Conservation (phyloP, 202 grass and related monocot species). For the Eragrostis tef region DNA sequence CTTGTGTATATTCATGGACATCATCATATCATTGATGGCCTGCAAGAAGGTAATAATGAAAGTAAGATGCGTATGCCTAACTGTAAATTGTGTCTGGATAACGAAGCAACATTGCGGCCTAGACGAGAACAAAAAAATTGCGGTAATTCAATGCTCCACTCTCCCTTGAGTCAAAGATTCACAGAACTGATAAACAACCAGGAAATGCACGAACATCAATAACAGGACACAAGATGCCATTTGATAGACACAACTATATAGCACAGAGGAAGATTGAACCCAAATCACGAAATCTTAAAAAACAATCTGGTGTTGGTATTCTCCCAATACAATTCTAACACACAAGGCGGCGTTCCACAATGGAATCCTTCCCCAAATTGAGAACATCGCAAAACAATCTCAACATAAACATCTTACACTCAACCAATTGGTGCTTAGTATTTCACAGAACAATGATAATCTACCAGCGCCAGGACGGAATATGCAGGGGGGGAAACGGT, state of each 20-base stretch:
- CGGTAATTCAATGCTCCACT: not conserved
- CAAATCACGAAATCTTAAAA: not conserved
- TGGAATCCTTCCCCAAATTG: not conserved
- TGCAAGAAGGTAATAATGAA: slow-evolving; percentile 49
- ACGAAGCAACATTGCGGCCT: not conserved
- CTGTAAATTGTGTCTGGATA: slow-evolving; percentile 4
- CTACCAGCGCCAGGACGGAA: not conserved
- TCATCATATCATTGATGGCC: slow-evolving; percentile 82
- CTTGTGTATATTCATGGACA: slow-evolving; percentile 70
- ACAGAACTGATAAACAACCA: not conserved
- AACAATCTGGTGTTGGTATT: not conserved
- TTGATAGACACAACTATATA: not conserved
- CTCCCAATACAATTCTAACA: not conserved
- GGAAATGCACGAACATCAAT: not conserved
- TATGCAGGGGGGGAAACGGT: not conserved
- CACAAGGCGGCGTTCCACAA: not conserved
- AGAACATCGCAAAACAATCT: not conserved
- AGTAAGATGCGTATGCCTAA: slow-evolving; percentile 18
- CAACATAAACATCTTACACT: not conserved
- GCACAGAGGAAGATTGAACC: not conserved
- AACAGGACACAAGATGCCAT: not conserved
- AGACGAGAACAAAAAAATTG: not conserved
- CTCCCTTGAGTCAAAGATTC: not conserved
- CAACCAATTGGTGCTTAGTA: not conserved
- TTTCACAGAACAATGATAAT: not conserved